These are phyloP conservation scores for Yarrowia hollandica DNA, from an alignment of 805 yeast genomes.

Conservation along the genomic window DNA sequence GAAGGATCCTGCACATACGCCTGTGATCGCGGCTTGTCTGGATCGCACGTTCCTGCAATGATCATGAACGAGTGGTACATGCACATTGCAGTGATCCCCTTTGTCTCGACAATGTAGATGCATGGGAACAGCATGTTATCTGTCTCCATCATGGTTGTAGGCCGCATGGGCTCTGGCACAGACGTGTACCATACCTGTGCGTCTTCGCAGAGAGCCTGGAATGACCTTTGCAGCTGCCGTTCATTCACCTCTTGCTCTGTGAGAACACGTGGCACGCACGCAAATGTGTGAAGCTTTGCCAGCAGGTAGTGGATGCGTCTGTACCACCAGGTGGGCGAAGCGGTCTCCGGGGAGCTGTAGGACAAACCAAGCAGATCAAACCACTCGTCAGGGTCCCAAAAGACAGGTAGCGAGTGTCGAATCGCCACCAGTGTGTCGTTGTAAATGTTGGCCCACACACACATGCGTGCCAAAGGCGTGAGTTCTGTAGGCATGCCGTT, in stretches of 20 bases:
- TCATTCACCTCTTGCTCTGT: neutral
- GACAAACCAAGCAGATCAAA: slow-evolving; percentile 5
- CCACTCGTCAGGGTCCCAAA: slow-evolving; percentile 27
- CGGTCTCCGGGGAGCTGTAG: neutral
- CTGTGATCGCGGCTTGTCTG: neutral
- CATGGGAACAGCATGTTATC: neutral
- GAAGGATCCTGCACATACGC: neutral
- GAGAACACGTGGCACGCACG: slow-evolving; percentile 1
- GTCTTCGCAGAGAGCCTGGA: slow-evolving; percentile 2
- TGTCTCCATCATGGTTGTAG: slow-evolving; percentile 9
- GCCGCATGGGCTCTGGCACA: slow-evolving; percentile 16
- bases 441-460: slow-evolving; percentile 19
- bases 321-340: slow-evolving; percentile 21
- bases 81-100: slow-evolving; percentile 18
- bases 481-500: neutral
- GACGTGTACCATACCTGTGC: neutral
- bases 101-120: slow-evolving; percentile 1
- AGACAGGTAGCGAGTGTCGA: slow-evolving; percentile 14
- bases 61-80: slow-evolving; percentile 21
- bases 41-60: neutral
- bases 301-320: slow-evolving; percentile 18
- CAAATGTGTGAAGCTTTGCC: slow-evolving; percentile 5
- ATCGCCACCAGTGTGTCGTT: slow-evolving; percentile 25
- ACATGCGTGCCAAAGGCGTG: slow-evolving; percentile 8
- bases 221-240: neutral